Evolutionary conservation across 179 eudicot genomes (phyloP).

Genomic region (Silene noctiflora): DNA sequence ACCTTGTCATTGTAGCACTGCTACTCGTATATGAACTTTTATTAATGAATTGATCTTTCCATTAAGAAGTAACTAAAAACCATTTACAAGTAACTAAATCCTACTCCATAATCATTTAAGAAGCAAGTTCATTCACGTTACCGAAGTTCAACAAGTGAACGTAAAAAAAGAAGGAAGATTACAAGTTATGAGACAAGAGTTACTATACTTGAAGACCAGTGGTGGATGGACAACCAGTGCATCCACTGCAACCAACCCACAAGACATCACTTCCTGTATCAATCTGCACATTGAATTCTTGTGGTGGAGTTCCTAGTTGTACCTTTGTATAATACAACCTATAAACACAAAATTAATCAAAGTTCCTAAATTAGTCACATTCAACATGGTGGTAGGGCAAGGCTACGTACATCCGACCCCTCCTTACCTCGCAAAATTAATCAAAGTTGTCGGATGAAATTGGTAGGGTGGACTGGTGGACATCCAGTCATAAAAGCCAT

Average conservation of each 20-base stretch:
- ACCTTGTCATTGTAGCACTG: too few species aligned
- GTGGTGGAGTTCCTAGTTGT: conserved; percentile 72
- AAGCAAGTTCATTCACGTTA: neutral
- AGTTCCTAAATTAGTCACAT: conserved; percentile 4
- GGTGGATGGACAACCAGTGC: conserved; percentile 80
- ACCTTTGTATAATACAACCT: conserved; percentile 88
- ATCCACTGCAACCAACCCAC: conserved; percentile 80
- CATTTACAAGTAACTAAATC: too few species aligned
- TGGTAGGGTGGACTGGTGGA: neutral
- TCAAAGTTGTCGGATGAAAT: too few species aligned
- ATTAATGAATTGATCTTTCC: too few species aligned
- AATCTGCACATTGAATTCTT: conserved; percentile 79
- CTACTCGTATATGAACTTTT: too few species aligned
- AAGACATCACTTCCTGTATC: conserved; percentile 97
- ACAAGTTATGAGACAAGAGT: conserved; percentile 9
- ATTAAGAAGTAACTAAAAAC: too few species aligned
- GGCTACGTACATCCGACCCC: too few species aligned
- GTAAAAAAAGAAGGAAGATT: neutral
- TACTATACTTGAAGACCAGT: conserved; percentile 77
- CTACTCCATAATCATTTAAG: too few species aligned
- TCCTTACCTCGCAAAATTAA: too few species aligned
- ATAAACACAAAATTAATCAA: conserved; percentile 3
- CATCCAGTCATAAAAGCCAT: neutral
- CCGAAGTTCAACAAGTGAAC: neutral
- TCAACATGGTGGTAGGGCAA: neutral